Base-by-base conservation (phyloP, 768 basidiomycete genomes). In the Brasilioporus rufonigricans region DNA sequence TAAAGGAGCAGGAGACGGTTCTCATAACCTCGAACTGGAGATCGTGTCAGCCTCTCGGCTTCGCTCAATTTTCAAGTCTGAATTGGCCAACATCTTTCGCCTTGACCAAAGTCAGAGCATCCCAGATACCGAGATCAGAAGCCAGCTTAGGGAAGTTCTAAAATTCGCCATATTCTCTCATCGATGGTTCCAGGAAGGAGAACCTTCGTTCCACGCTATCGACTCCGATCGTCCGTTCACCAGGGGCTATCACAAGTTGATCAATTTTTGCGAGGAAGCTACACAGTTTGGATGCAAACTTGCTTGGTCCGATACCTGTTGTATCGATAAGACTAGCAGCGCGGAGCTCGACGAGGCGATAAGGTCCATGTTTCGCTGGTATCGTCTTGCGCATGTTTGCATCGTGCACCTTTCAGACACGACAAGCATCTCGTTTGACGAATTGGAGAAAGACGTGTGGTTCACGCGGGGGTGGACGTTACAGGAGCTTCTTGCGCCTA, bases 141-240 rank as follows among this genome's bases (percentile, higher is more conserved):
- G 41, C 5, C n/a, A 16, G 21, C 60, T 61, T 11, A 50, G 31
- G 21, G 18, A 41, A 0, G 5, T 56, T 1, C 59, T 61, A 7
- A 50, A 29, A 24, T 61, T 57, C 6, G 60, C 60, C 27, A 54
- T 62, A 21, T 58, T 61, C 21, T 61, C 60, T 18, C 61, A 61
- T 23, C 38, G 61, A 27, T 61, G 61, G 56, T 38, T 45, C 33
- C 46, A 45, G 6, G 52, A 58, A 8, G 60, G 56, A 26, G 55
- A 61, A 8, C 55, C 52, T 4, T 31, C 45, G 23, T 61, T 44
- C 21, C 27, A 44, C n/a, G 43, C 43, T 8, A 27, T 41, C 6
- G 48, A 57, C 27, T 16, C 45, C 23, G 29, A 45, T 8, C 50
- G 49, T n/a, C 48, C 55, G 26, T 35, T 54, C 39, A 43, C 52